A percentile compares a stretch with the other conserved stretches of the same genome.
Evolutionary conservation across 306 rosid species (phyloP).

Genomic region (Lupinus albus): DNA sequence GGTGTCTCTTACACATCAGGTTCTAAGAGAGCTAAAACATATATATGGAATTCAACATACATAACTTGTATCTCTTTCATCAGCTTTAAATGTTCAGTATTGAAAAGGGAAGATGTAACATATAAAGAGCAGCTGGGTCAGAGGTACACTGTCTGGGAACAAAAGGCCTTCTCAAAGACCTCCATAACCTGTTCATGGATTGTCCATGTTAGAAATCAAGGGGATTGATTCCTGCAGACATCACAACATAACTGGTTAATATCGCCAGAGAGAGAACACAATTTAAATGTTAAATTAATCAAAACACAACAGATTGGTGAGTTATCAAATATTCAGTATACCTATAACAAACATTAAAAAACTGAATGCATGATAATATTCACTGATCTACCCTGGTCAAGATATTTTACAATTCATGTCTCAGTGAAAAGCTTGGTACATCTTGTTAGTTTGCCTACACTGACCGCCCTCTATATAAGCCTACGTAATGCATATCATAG

Average conservation of each 20-base stretch:
- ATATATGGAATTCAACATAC: slow-evolving; percentile 38
- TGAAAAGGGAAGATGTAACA: background rate
- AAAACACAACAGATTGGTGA: slow-evolving; percentile 19
- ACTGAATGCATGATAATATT: slow-evolving; percentile 4
- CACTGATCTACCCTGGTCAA: slow-evolving; percentile 11
- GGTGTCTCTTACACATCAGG: slow-evolving; percentile 5
- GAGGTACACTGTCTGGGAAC: background rate
- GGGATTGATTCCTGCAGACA: slow-evolving; percentile 63
- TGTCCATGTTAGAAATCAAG: slow-evolving; percentile 42
- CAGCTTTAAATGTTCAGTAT: slow-evolving; percentile 21
- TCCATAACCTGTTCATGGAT: slow-evolving; percentile 42
- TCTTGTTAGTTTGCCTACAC: too few relatives aligned
- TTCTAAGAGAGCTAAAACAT: background rate
- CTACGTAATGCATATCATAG: too few relatives aligned
- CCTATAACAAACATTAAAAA: slow-evolving; percentile 7
- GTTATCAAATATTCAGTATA: slow-evolving; percentile 19
- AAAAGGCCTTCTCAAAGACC: slow-evolving; percentile 22
- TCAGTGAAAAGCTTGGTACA: background rate
- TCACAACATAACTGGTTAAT: slow-evolving; percentile 26
- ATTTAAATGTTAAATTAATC: slow-evolving; percentile 26
- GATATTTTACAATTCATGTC: background rate
- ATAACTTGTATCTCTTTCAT: slow-evolving; percentile 23
- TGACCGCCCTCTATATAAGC: too few relatives aligned
- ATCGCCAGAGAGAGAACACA: slow-evolving; percentile 30
- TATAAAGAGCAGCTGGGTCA: slow-evolving; percentile 30